Conservation (phyloP, 2,329 filamentous ascomycete genomes). For the Pseudopithomyces chartarum region DNA sequence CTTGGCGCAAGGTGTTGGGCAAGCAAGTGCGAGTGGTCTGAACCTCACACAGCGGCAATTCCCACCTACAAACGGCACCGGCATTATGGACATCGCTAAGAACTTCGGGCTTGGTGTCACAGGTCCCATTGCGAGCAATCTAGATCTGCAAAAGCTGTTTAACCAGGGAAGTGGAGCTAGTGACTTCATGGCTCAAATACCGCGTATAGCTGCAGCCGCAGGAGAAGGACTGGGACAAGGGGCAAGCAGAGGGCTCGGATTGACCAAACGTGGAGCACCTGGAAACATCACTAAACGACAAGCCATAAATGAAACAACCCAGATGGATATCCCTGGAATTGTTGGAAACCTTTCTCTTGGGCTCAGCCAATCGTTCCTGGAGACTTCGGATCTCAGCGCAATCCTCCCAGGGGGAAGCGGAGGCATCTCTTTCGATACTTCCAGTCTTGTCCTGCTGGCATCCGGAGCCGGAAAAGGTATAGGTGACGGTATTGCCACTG, state of each 20-base stretch:
- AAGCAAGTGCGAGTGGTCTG: constrained; percentile 30
- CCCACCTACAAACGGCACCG: constrained; percentile 19
- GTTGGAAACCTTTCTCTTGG: constrained; percentile 30
- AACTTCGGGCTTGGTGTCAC: constrained; percentile 35
- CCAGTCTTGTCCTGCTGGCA: constrained; percentile 25
- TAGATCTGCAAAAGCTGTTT: constrained; percentile 22
- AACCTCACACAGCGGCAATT: constrained; percentile 27
- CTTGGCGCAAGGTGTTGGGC: constrained; percentile 34
- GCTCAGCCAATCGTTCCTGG: constrained; percentile 31
- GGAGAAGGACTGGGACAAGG: constrained; percentile 35
- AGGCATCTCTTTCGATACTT: constrained; percentile 13
- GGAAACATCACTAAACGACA: constrained; percentile 17
- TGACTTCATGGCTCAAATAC: constrained; percentile 22
- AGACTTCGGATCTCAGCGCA: constrained; percentile 23
- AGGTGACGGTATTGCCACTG: constrained; percentile 30
- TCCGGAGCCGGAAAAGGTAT: constrained; percentile 35
- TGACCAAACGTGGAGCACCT: constrained; percentile 11
- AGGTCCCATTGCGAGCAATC: constrained; percentile 28
- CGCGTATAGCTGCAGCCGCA: constrained; percentile 31
- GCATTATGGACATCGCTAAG: constrained; percentile 27
- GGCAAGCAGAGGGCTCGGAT: constrained; percentile 26
- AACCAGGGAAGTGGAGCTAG: constrained; percentile 13
- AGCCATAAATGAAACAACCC: constrained; percentile 5
- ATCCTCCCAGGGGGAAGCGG: constrained; percentile 3
- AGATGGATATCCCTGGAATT: constrained; percentile 21